These are phyloP conservation scores for Streptanthus diversifolius DNA, from an alignment of 345 rosid genomes.

Conservation along the genomic window DNA sequence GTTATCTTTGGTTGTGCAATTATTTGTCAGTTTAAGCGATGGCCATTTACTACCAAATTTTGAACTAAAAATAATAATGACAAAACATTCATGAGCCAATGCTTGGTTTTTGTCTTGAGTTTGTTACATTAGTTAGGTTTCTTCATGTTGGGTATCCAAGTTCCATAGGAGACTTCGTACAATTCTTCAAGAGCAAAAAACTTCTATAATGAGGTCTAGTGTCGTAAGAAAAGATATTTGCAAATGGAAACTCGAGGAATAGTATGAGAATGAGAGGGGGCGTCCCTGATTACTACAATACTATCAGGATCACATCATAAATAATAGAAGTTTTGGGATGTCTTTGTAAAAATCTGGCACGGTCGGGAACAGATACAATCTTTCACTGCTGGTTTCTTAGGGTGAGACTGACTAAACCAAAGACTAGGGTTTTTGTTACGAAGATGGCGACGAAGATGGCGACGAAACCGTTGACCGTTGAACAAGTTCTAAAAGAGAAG, in stretches of 20 bases:
- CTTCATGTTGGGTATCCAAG: not conserved
- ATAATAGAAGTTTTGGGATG: not conserved
- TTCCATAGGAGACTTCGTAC: not conserved
- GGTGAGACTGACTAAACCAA: conserved; percentile 2
- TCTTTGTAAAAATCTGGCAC: not conserved
- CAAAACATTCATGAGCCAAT: not conserved
- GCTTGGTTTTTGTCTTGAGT: not conserved
- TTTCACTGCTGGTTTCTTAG: not conserved
- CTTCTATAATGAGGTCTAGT: not conserved
- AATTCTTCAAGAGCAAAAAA: not conserved
- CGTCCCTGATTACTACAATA: not conserved
- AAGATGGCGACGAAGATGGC: conserved; percentile 29
- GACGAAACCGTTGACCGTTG: conserved; percentile 52
- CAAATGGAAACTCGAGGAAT: not conserved
- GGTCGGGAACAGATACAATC: conserved; percentile 14
- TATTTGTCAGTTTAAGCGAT: not conserved
- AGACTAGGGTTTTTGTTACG: conserved; percentile 27
- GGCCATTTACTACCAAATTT: not conserved
- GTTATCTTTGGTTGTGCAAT: not conserved
- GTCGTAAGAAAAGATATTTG: not conserved
- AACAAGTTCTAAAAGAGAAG: conserved; percentile 59
- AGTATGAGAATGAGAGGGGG: not conserved
- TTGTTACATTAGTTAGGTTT: not conserved
- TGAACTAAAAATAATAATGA: not conserved
- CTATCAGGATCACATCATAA: not conserved